A percentile compares a stretch with the other conserved stretches of the same genome.
phyloP scores from a whole-genome alignment of 2,329 filamentous ascomycete species.

The Hypoxylon sp. region DNA sequence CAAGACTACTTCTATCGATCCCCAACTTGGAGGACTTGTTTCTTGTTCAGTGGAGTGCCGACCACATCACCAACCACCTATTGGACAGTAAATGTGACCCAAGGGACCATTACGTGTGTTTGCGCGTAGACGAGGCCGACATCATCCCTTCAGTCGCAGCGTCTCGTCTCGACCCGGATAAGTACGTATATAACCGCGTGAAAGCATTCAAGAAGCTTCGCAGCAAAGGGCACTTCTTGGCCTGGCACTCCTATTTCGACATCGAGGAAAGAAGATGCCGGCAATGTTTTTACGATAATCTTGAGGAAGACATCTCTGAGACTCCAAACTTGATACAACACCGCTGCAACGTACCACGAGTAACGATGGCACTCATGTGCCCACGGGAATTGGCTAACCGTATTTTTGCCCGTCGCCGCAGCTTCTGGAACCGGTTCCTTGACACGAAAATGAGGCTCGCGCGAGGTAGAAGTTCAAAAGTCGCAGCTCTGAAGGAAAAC shows the following conservation, averaged over 20 bases:
- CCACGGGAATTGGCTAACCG: neutral
- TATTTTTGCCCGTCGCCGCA: constrained; percentile 8
- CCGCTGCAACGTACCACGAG: constrained; percentile 3
- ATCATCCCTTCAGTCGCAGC: neutral
- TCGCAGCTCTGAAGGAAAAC: neutral
- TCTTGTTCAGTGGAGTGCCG: neutral
- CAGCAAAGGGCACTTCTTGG: neutral
- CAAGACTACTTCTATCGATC: constrained; percentile 1
- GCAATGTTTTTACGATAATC: neutral
- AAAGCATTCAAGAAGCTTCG: neutral
- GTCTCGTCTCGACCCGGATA: neutral
- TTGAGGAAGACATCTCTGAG: neutral
- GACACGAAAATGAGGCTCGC: constrained; percentile 12
- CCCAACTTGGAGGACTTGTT: constrained; percentile 19
- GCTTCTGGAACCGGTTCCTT: constrained; percentile 12
- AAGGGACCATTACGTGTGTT: neutral
- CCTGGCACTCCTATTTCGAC: neutral
- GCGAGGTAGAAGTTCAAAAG: constrained; percentile 1
- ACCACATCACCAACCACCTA: neutral
- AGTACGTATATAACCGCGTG: neutral
- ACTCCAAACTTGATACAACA: neutral
- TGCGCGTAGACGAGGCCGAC: constrained; percentile 16
- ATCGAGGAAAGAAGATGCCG: neutral
- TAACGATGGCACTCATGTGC: constrained; percentile 3
- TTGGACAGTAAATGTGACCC: neutral